A percentile compares a stretch with the other conserved stretches of the same genome.
phyloP scores from a whole-genome alignment of 257 asterid genomes.

The Capsicum baccatum region DNA sequence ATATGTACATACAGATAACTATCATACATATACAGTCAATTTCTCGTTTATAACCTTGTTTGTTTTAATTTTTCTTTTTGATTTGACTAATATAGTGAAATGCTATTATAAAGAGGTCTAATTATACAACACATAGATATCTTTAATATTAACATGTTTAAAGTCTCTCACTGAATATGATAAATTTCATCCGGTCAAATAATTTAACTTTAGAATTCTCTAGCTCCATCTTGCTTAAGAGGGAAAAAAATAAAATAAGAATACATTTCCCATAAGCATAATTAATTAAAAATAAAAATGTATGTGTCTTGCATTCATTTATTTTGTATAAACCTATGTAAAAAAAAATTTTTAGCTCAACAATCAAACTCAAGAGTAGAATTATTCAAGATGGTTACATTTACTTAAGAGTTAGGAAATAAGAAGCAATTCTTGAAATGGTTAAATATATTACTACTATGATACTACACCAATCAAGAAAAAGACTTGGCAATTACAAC shows the following conservation, averaged over 20 bases:
- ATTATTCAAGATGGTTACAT: not conserved
- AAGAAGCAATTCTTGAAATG: not conserved
- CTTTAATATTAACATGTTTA: too few relatives aligned
- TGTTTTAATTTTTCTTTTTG: not conserved
- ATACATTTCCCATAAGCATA: not conserved
- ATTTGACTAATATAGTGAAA: not conserved
- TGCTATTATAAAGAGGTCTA: not conserved
- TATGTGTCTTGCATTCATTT: not conserved
- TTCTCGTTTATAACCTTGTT: not conserved
- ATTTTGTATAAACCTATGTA: not conserved
- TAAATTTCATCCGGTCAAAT: not conserved
- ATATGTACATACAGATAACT: not conserved
- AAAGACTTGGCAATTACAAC: constrained; percentile 32
- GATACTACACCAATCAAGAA: constrained; percentile 29
- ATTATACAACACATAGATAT: not conserved
- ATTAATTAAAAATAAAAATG: not conserved
- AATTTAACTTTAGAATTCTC: not conserved
- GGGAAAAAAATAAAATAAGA: not conserved
- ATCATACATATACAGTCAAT: not conserved
- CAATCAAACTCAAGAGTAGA: not conserved
- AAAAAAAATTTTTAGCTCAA: not conserved
- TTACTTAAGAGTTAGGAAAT: not conserved
- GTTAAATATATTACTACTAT: not conserved
- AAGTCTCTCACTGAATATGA: too few relatives aligned
- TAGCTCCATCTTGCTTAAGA: not conserved